A percentile compares a stretch with the other conserved stretches of the same genome.
phyloP scores from a whole-genome alignment of 106 monocot genomes.

The Dendrobium chrysotoxum region DNA sequence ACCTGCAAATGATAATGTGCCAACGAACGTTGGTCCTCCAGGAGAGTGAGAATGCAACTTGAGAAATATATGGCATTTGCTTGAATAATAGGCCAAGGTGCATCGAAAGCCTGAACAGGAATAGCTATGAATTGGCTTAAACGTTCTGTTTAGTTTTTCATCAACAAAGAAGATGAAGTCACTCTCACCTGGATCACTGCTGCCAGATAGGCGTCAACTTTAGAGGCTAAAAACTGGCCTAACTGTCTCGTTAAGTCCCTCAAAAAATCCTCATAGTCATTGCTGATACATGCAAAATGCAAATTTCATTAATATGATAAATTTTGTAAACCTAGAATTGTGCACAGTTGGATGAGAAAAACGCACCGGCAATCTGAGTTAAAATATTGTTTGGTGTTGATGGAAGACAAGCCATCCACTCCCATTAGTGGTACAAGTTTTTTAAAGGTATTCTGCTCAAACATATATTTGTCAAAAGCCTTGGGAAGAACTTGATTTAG shows the following conservation, averaged over 20 bases:
- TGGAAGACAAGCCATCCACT: constrained; percentile 46
- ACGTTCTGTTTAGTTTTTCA: not conserved
- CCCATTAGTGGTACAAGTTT: constrained; percentile 62
- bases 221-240: constrained; percentile 39
- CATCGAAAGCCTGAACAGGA: constrained; percentile 70
- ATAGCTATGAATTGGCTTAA: not conserved
- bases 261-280: constrained; percentile 87
- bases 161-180: not conserved
- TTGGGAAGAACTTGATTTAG: constrained; percentile 1
- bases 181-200: constrained; percentile 66
- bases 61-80: constrained; percentile 96
- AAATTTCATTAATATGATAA: not conserved
- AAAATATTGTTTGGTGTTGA: constrained; percentile 55
- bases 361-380: constrained; percentile 74
- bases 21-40: constrained; percentile 62
- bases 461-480: not conserved
- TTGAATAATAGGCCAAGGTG: constrained; percentile 88
- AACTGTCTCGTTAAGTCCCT: constrained; percentile 75
- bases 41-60: constrained; percentile 62
- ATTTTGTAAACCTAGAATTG: not conserved
- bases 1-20: constrained; percentile 80
- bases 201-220: constrained; percentile 66
- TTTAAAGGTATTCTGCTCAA: constrained; percentile 57
- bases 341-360: not conserved
- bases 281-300: constrained; percentile 22